phyloP scores from a whole-genome alignment of 306 rosid species.

The Calophaca sinica region DNA sequence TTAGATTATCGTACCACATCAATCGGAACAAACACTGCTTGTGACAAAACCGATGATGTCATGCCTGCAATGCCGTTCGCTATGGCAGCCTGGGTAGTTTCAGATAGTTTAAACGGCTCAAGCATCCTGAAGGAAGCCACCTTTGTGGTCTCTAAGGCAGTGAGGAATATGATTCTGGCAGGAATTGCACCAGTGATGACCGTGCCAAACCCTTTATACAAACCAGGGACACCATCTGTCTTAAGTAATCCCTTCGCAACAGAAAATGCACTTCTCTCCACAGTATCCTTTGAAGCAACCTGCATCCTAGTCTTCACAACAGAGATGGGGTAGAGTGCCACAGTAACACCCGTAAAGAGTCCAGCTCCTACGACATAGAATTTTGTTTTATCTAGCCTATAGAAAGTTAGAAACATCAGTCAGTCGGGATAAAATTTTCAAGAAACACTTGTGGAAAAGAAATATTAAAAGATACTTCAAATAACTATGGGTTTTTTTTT shows the following conservation, averaged over 20 bases:
- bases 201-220: constrained; percentile 86
- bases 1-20: constrained; percentile 72
- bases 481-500: not conserved
- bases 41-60: constrained; percentile 78
- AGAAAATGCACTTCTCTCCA: constrained; percentile 75
- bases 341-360: constrained; percentile 84
- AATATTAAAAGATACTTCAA: not conserved
- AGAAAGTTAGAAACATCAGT: constrained; percentile 9
- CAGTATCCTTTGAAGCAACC: constrained; percentile 77
- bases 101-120: constrained; percentile 77
- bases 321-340: constrained; percentile 86
- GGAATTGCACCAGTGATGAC: constrained; percentile 90
- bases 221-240: constrained; percentile 86
- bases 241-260: constrained; percentile 73
- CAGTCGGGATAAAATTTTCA: not conserved
- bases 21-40: constrained; percentile 85
- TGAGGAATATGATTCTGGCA: constrained; percentile 82
- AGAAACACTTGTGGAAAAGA: not conserved
- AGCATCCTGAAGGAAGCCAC: constrained; percentile 70
- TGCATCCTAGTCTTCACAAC: constrained; percentile 92
- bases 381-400: constrained; percentile 88
- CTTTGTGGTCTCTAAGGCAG: constrained; percentile 84
- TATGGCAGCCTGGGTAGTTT: constrained; percentile 79
- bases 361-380: constrained; percentile 90
- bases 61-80: constrained; percentile 93